A percentile compares a stretch with the other conserved stretches of the same genome.
phyloP scores from a whole-genome alignment of 2,329 filamentous ascomycete species.

The Cladosporium cucumerinum region DNA sequence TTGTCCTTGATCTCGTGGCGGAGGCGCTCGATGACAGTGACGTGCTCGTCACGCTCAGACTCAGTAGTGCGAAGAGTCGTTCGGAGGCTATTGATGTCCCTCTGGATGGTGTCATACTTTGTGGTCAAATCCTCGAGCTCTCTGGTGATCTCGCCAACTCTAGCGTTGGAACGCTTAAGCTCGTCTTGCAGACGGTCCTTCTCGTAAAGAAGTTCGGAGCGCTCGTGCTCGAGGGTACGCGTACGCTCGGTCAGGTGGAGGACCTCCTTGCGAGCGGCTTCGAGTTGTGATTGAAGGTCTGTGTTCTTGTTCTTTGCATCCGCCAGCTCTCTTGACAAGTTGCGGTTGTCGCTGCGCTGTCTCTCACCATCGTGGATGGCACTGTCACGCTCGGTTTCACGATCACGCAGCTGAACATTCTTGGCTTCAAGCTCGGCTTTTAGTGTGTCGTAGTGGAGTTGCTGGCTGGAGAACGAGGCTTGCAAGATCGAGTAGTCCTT shows the following conservation, averaged over 20 bases:
- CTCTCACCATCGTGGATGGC: constrained; percentile 29
- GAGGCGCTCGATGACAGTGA: constrained; percentile 27
- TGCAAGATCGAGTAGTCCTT: constrained; percentile 26
- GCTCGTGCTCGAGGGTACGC: constrained; percentile 28
- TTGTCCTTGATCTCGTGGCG: constrained; percentile 29
- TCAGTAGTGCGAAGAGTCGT: constrained; percentile 29
- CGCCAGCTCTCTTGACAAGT: constrained; percentile 28
- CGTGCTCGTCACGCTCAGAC: constrained; percentile 31
- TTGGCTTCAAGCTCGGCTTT: constrained; percentile 26
- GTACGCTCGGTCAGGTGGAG: constrained; percentile 26
- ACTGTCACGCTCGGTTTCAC: constrained; percentile 28
- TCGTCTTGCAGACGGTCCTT: constrained; percentile 31
- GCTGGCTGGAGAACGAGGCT: constrained; percentile 22
- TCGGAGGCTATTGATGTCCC: constrained; percentile 28
- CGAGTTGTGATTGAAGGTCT: constrained; percentile 26
- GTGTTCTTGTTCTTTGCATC: constrained; percentile 28
- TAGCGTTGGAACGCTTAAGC: constrained; percentile 25
- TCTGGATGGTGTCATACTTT: constrained; percentile 25
- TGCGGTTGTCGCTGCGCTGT: constrained; percentile 28
- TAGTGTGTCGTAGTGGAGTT: constrained; percentile 28
- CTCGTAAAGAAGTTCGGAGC: constrained; percentile 27
- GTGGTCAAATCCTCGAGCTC: constrained; percentile 28
- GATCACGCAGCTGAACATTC: constrained; percentile 22
- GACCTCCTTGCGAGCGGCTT: constrained; percentile 29
- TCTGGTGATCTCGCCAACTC: constrained; percentile 24